Conservation (phyloP, 1,284 basidiomycete species). For the Boletellus sp. region DNA sequence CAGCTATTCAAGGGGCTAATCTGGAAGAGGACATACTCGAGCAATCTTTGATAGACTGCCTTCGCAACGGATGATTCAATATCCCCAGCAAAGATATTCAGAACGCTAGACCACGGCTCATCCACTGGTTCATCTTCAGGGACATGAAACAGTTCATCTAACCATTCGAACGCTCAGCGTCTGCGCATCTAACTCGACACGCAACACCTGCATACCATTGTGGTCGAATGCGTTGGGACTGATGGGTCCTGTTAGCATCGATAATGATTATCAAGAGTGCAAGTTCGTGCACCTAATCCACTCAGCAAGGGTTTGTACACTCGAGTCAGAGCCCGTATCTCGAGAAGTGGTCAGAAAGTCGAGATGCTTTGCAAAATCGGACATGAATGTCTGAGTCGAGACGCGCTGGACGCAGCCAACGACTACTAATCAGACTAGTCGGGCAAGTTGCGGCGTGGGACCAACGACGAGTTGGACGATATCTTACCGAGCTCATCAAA, state of each 20-base stretch:
- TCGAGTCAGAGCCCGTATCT: slow-evolving; percentile 10
- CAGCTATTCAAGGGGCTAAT: neutral
- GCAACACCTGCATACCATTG: slow-evolving; percentile 17
- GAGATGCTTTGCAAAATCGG: slow-evolving; percentile 23
- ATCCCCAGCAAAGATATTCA: slow-evolving; percentile 24
- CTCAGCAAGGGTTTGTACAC: slow-evolving; percentile 16
- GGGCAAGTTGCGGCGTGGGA: slow-evolving; percentile 7
- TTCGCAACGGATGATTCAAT: neutral
- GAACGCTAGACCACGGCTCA: slow-evolving; percentile 26
- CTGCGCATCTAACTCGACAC: neutral
- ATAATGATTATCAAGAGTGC: slow-evolving; percentile 4
- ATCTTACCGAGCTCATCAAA: no score
- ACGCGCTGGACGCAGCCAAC: neutral
- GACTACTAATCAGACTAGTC: neutral
- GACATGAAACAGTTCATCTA: slow-evolving; percentile 16
- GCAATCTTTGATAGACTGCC: slow-evolving; percentile 14
- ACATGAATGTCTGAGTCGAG: slow-evolving; percentile 2
- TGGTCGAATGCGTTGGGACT: slow-evolving; percentile 17
- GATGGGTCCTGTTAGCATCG: slow-evolving; percentile 14
- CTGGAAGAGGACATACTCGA: slow-evolving; percentile 16
- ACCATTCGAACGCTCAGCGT: slow-evolving; percentile 5
- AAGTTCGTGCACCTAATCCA: slow-evolving; percentile 25
- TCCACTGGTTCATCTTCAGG: slow-evolving; percentile 16
- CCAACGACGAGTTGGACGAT: no score
- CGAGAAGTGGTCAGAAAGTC: slow-evolving; percentile 20